phyloP scores from a whole-genome alignment of 2,329 filamentous ascomycete species.

The Exophiala bonariae region DNA sequence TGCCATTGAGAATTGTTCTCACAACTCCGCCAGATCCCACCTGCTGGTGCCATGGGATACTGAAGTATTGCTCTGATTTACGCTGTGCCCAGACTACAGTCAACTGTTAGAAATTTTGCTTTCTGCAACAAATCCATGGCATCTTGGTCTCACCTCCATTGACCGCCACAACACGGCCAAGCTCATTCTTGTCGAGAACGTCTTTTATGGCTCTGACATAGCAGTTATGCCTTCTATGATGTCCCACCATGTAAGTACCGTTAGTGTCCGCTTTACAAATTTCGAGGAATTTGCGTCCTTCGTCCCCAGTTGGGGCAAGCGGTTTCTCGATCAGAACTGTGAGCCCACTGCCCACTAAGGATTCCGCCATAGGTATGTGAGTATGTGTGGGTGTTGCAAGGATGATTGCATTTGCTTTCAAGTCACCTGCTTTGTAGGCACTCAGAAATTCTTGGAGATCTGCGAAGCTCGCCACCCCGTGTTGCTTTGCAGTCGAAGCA shows the following conservation, averaged over 20 bases:
- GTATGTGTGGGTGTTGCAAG: slow-evolving; percentile 6
- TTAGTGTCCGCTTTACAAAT: not conserved
- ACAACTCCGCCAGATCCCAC: not conserved
- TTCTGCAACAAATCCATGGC: not conserved
- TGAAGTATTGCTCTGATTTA: not conserved
- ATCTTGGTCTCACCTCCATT: slow-evolving; percentile 9
- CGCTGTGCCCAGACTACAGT: not conserved
- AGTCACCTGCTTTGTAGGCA: slow-evolving; percentile 3
- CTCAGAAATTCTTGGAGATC: not conserved
- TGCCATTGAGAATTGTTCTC: not conserved
- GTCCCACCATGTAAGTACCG: slow-evolving; percentile 9
- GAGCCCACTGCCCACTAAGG: not conserved
- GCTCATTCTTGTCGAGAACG: not conserved
- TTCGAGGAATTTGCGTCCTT: not conserved
- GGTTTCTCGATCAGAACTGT: slow-evolving; percentile 1
- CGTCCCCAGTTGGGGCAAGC: not conserved
- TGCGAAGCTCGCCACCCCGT: not conserved
- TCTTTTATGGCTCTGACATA: slow-evolving; percentile 12
- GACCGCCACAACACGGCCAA: slow-evolving; percentile 12
- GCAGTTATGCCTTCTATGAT: slow-evolving; percentile 13
- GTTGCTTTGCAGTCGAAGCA: not conserved
- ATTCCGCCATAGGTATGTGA: not conserved
- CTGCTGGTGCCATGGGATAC: not conserved
- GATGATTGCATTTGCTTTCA: slow-evolving; percentile 4
- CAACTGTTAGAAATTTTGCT: not conserved